A percentile compares a stretch with the other conserved stretches of the same genome.
phyloP scores from a whole-genome alignment of 805 yeast species.

The Candida nemodendra region DNA sequence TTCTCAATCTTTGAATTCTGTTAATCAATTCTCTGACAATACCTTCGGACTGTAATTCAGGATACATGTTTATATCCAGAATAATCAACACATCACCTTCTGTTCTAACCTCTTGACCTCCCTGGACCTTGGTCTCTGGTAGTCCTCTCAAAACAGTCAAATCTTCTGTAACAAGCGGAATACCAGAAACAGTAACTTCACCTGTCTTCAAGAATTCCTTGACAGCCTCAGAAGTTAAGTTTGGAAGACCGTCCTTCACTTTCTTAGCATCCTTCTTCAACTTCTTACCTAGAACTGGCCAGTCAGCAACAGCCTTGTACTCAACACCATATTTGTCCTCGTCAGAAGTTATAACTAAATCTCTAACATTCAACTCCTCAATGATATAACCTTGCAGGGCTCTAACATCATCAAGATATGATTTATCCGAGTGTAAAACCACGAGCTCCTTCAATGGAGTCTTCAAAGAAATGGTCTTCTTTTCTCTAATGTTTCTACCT shows the following conservation, averaged over 20 bases:
- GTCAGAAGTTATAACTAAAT: constrained; percentile 80
- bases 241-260: constrained; percentile 92
- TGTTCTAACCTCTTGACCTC: constrained; percentile 84
- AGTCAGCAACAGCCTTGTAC: constrained; percentile 94
- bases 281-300: constrained; percentile 98
- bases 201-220: constrained; percentile 71
- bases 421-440: constrained; percentile 75
- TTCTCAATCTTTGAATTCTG: constrained; percentile 96
- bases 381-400: constrained; percentile 73
- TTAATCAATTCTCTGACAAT: constrained; percentile 93
- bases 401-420: constrained; percentile 74
- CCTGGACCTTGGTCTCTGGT: constrained; percentile 60
- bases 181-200: constrained; percentile 82
- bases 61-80: constrained; percentile 82
- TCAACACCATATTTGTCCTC: constrained; percentile 90
- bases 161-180: constrained; percentile 83
- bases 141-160: constrained; percentile 86
- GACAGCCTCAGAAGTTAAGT: constrained; percentile 77
- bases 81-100: constrained; percentile 88
- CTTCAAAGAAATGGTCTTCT: constrained; percentile 89
- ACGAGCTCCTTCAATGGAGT: constrained; percentile 89
- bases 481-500: constrained; percentile 96
- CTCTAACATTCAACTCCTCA: constrained; percentile 93
- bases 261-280: constrained; percentile 89
- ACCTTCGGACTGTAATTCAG: constrained; percentile 90